These are phyloP conservation scores for Rhynchosporium graminicola DNA, from an alignment of 2,329 filamentous ascomycete species.

Conservation along the genomic window DNA sequence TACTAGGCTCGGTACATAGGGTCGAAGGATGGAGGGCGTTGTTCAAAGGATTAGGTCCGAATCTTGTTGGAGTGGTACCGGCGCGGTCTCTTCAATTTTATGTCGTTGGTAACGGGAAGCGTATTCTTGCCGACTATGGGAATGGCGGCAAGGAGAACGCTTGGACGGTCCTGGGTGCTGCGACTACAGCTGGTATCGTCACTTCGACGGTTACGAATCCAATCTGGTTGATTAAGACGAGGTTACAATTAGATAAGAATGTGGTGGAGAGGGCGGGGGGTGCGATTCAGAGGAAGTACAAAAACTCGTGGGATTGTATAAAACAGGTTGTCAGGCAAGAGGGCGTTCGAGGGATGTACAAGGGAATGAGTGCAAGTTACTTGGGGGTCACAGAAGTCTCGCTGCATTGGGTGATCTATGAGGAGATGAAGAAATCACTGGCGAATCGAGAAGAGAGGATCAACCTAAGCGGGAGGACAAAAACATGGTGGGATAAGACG, in stretches of 20 bases:
- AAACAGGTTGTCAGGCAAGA: conserved; percentile 79
- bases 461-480: conserved; percentile 58
- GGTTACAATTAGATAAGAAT: conserved; percentile 88
- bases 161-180: conserved; percentile 77
- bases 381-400: conserved; percentile 88
- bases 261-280: conserved; percentile 61
- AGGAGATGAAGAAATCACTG: conserved; percentile 82
- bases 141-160: conserved; percentile 70
- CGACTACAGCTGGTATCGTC: conserved; percentile 75
- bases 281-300: conserved; percentile 66
- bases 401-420: conserved; percentile 91
- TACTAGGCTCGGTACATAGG: conserved; percentile 77
- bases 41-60: conserved; percentile 91
- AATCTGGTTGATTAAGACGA: conserved; percentile 95
- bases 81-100: conserved; percentile 93
- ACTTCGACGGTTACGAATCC: conserved; percentile 93
- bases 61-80: conserved; percentile 85
- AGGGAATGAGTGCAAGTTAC: conserved; percentile 88
- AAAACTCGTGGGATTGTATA: conserved; percentile 86
- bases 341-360: conserved; percentile 80
- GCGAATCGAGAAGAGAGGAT: conserved; percentile 62
- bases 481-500: conserved; percentile 71
- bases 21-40: conserved; percentile 82
- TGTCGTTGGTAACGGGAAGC: conserved; percentile 89
- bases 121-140: conserved; percentile 72